Evolutionary conservation across 768 basidiomycete species (phyloP), one percentile per base, ranked within the genome.

Genomic region (Rhizopogon roseolus): DNA sequence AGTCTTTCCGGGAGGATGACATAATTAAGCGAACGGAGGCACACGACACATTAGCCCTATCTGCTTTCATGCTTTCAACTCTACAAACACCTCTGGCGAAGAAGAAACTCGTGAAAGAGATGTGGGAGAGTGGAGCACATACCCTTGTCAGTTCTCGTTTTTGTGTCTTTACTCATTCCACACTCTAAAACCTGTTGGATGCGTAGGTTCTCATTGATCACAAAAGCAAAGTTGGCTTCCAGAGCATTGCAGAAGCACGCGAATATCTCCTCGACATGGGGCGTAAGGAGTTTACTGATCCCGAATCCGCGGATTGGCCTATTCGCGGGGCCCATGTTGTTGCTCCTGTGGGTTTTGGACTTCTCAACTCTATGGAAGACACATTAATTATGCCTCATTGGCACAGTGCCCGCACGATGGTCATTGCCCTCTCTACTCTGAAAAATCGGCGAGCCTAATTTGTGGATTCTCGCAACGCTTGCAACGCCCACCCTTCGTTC

Each of bases 101-200:
- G 55, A 86, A 83, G 69, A 71, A 76, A 2, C 64, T 93, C 42
- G 76, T 95, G 27, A 84, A 86, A 63, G 83, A 90, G 61, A 89
- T 98, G 78, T 98, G 94, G 94, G 80, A 89, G 43, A 92, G 91
- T 61, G 93, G 91, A 41, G 93, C 93, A 19, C 82, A 88, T 63
- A 81, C 84, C 22, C 84, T 97, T 45, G 90, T 94, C 60, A 58
- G 72, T 54, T 45, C 48, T 57, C n/a, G 27, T 54, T 28, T 51
- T 14, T 29, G 41, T n/a, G 52, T 25, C 43, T 29, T 28, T 45
- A 37, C 17, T 10, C 19, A 13, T 45, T 36, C 49, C 42, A 29
- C 17, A 8, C 8, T 39, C n/a, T 28, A 19, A 37, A 46, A 53
- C 50, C 52, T 28, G 49, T 22, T 50, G 41, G 49, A 19, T 57